These are phyloP conservation scores for Aspergillus homomorphus DNA, from an alignment of 495 filamentous ascomycete genomes.

Conservation along the genomic window DNA sequence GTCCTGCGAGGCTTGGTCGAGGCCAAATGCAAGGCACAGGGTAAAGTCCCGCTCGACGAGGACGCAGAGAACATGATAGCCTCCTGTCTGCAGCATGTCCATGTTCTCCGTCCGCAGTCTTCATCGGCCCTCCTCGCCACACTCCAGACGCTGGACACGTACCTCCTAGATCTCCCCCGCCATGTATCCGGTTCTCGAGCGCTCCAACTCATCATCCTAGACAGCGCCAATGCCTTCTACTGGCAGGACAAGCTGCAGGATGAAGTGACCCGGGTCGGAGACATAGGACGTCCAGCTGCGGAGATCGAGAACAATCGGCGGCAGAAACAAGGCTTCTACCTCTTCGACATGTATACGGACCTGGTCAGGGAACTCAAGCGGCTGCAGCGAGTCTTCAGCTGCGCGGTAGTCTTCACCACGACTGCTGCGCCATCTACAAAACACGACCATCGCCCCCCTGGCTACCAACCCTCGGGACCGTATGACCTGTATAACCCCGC, in stretches of 20 bases:
- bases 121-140: slow-evolving; percentile 52
- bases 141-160: slow-evolving; percentile 42
- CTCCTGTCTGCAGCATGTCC: slow-evolving; percentile 45
- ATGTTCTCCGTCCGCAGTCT: slow-evolving; percentile 56
- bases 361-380: slow-evolving; percentile 33
- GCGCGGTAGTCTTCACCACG: slow-evolving; percentile 39
- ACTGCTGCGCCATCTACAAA: slow-evolving; percentile 19
- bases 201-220: slow-evolving; percentile 51
- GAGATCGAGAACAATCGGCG: slow-evolving; percentile 33
- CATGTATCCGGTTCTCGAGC: slow-evolving; percentile 48
- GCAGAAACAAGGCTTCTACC: slow-evolving; percentile 30
- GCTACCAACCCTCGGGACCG: slow-evolving; percentile 8
- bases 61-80: slow-evolving; percentile 31
- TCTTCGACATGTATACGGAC: slow-evolving; percentile 35
- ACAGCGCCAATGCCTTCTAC: slow-evolving; percentile 55
- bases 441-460: slow-evolving; percentile 3
- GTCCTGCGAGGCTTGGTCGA: slow-evolving; percentile 32
- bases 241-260: slow-evolving; percentile 55
- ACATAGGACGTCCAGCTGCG: slow-evolving; percentile 31
- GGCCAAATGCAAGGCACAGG: slow-evolving; percentile 4
- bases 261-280: slow-evolving; percentile 40
- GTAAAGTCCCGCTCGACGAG: slow-evolving; percentile 6
- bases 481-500: slow-evolving; percentile 19
- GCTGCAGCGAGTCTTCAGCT: slow-evolving; percentile 37
- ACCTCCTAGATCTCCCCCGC: slow-evolving; percentile 47